Conservation (phyloP, 169 alveolate genomes). For the Cardiosporidium cionae region DNA sequence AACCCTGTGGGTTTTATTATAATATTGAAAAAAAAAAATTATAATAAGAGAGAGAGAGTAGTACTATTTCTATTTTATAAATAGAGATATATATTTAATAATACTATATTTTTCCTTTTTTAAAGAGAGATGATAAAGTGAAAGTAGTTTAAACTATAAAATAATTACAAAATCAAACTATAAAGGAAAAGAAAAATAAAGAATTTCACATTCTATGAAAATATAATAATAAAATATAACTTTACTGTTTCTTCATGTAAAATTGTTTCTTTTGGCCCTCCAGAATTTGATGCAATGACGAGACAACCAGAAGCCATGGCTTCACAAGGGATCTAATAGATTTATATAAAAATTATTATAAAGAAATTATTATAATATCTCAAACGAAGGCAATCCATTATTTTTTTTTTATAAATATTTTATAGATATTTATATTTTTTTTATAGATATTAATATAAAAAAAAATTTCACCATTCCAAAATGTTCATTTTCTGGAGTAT, state of each 20-base stretch:
- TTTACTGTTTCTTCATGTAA: conserved; percentile 67
- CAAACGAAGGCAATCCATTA: background rate
- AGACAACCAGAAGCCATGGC: conserved; percentile 58
- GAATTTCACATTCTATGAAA: no score
- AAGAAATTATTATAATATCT: background rate
- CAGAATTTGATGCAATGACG: conserved; percentile 81
- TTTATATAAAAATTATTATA: background rate
- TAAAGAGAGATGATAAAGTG: no score
- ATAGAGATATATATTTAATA: no score
- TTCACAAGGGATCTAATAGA: conserved; percentile 27
- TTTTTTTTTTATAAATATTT: background rate
- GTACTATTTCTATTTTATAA: no score
- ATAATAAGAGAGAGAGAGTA: no score
- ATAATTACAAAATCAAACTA: no score
- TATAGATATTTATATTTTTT: background rate
- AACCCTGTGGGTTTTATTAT: no score
- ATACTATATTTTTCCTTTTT: no score
- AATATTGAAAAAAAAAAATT: no score
- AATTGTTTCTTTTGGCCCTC: conserved; percentile 87
- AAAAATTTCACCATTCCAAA: conserved; percentile 80
- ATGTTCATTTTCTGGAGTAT: conserved; percentile 90
- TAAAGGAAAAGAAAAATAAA: no score
- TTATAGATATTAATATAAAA: background rate
- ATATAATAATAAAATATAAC: no score
- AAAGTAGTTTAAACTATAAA: no score